These are phyloP conservation scores for Hansenula lynferdii DNA, from an alignment of 1,139 yeast species.

Conservation along the genomic window DNA sequence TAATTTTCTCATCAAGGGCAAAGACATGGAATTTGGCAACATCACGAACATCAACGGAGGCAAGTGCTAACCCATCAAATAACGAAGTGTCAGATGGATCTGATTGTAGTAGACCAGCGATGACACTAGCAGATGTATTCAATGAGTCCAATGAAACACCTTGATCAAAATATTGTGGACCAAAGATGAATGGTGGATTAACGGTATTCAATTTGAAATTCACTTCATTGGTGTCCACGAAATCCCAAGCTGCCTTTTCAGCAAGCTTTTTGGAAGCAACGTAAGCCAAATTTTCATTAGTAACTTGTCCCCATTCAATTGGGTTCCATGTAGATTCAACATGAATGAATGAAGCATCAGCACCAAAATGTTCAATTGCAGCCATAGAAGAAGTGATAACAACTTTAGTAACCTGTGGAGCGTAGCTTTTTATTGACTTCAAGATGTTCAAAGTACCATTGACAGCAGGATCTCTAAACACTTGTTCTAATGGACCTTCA, in stretches of 20 bases:
- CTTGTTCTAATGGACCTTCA: slow-evolving; percentile 27
- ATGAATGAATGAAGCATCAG: slow-evolving; percentile 26
- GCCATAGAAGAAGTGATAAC: slow-evolving; percentile 55
- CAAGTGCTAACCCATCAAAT: slow-evolving; percentile 4
- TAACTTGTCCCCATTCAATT: slow-evolving; percentile 33
- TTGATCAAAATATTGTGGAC: slow-evolving; percentile 37
- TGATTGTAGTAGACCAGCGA: slow-evolving; percentile 19
- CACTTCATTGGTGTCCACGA: slow-evolving; percentile 31
- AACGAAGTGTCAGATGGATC: slow-evolving; percentile 19
- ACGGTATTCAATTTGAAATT: slow-evolving; percentile 38
- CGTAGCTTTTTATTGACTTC: slow-evolving; percentile 34
- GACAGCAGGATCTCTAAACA: slow-evolving; percentile 40
- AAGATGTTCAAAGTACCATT: slow-evolving; percentile 42
- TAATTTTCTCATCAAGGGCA: slow-evolving; percentile 29
- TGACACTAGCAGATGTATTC: slow-evolving; percentile 32
- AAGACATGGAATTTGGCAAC: slow-evolving; percentile 36
- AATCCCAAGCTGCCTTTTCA: slow-evolving; percentile 54
- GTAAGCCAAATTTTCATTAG: slow-evolving; percentile 34
- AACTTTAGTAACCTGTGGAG: slow-evolving; percentile 41
- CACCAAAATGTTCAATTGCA: slow-evolving; percentile 39
- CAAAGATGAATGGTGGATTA: slow-evolving; percentile 45
- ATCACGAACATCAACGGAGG: slow-evolving; percentile 36
- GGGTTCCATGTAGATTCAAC: slow-evolving; percentile 39
- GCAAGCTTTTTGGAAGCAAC: slow-evolving; percentile 47
- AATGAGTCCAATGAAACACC: slow-evolving; percentile 26